Conservation (phyloP, 2,329 filamentous ascomycete genomes). For the Colletotrichum euphorbiae region DNA sequence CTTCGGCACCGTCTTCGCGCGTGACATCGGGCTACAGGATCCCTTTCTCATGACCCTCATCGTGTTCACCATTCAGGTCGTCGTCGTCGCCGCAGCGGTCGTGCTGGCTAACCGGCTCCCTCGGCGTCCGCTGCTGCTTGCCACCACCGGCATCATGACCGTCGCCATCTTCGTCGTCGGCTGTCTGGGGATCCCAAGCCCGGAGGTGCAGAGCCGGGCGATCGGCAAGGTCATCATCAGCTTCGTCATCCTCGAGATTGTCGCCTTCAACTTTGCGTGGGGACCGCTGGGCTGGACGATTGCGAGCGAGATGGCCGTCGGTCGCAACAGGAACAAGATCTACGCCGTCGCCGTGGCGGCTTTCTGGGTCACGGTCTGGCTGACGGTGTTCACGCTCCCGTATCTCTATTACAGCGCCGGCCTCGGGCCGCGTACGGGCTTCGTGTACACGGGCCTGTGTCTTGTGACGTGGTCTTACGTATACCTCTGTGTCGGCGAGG, state of each 20-base stretch:
- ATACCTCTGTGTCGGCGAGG: neutral
- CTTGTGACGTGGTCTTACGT: too few relatives aligned
- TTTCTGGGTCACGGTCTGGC: slow-evolving; percentile 58
- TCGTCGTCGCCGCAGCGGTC: slow-evolving; percentile 51
- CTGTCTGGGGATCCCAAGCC: neutral
- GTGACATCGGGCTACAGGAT: slow-evolving; percentile 52
- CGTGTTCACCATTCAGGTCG: slow-evolving; percentile 53
- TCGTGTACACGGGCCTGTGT: too few relatives aligned
- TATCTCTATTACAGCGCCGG: slow-evolving; percentile 53
- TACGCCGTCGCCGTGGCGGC: slow-evolving; percentile 54
- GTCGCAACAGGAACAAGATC: slow-evolving; percentile 59
- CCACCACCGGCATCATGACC: slow-evolving; percentile 50
- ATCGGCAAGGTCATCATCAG: slow-evolving; percentile 44
- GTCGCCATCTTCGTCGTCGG: slow-evolving; percentile 39
- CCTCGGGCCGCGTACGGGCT: too few relatives aligned
- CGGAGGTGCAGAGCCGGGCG: slow-evolving; percentile 42
- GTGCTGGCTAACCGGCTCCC: slow-evolving; percentile 51
- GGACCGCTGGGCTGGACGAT: slow-evolving; percentile 54
- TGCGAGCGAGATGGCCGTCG: slow-evolving; percentile 56
- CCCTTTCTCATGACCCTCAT: slow-evolving; percentile 53
- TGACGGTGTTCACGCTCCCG: slow-evolving; percentile 53
- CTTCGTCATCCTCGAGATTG: slow-evolving; percentile 47
- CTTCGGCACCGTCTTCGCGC: slow-evolving; percentile 54
- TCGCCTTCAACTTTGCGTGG: slow-evolving; percentile 54
- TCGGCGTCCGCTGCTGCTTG: slow-evolving; percentile 50